Conservation (phyloP, 805 yeast genomes). For the Ogataea sp. region DNA sequence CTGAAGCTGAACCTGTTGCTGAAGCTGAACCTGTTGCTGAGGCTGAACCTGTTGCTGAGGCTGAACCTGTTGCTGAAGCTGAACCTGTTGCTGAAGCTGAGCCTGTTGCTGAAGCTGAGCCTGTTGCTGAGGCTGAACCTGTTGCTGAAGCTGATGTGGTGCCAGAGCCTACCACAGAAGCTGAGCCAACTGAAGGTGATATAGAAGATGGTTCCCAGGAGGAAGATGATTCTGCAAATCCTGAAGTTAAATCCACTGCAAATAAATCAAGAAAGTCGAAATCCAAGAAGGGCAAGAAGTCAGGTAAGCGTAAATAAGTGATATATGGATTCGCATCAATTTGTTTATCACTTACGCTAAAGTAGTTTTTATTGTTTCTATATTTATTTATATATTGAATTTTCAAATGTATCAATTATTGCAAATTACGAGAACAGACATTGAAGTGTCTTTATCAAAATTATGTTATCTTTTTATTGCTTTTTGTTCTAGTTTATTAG, state of each 20-base stretch:
- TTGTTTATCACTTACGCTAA: too few relatives aligned
- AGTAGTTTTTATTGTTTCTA: too few relatives aligned
- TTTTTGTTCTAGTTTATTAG: too few relatives aligned
- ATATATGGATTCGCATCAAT: too few relatives aligned
- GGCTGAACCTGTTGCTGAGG: background rate
- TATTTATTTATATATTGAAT: too few relatives aligned
- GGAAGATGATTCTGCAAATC: background rate
- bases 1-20: slow-evolving; percentile 1
- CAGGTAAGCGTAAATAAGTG: too few relatives aligned
- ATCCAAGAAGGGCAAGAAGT: too few relatives aligned
- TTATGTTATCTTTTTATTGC: too few relatives aligned
- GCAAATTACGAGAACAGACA: too few relatives aligned
- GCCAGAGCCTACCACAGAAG: slow-evolving; percentile 1
- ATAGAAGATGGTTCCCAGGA: slow-evolving; percentile 2
- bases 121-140: slow-evolving; percentile 8
- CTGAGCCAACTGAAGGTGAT: background rate
- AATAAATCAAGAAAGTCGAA: too few relatives aligned
- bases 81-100: slow-evolving; percentile 1
- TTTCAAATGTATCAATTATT: too few relatives aligned
- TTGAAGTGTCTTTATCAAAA: too few relatives aligned
- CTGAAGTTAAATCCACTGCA: slow-evolving; percentile 1
- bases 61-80: slow-evolving; percentile 1
- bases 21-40: slow-evolving; percentile 11
- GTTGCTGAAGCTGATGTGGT: slow-evolving; percentile 9
- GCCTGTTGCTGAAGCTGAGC: slow-evolving; percentile 6